These are phyloP conservation scores for Penicillium sclerotiorum DNA, from an alignment of 2,329 filamentous ascomycete genomes.

Conservation along the genomic window DNA sequence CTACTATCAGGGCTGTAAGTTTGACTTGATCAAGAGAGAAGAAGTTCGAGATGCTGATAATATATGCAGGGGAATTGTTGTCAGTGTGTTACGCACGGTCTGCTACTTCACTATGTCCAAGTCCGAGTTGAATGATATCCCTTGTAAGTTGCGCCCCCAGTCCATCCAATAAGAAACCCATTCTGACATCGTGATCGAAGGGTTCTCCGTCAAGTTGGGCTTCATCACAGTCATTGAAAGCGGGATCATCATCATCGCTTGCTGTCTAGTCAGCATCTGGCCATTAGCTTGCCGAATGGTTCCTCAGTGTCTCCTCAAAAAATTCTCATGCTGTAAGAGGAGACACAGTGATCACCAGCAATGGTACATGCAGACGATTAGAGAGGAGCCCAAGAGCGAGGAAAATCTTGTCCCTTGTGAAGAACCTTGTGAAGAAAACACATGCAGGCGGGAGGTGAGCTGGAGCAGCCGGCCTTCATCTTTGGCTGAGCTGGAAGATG, in stretches of 20 bases:
- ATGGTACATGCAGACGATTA: slow-evolving; percentile 13
- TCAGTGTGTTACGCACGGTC: slow-evolving; percentile 20
- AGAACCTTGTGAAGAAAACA: neutral
- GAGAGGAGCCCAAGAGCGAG: neutral
- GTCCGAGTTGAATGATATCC: slow-evolving; percentile 10
- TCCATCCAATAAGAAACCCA: neutral
- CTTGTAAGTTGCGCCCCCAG: too few relatives aligned
- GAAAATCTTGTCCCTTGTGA: too few relatives aligned
- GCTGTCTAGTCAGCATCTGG: slow-evolving; percentile 26
- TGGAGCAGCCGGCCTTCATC: slow-evolving; percentile 11
- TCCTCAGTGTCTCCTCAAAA: neutral
- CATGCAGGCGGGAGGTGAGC: neutral
- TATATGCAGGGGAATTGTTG: slow-evolving; percentile 19
- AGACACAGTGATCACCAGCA: slow-evolving; percentile 1
- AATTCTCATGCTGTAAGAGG: neutral
- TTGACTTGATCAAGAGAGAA: neutral
- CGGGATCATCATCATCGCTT: slow-evolving; percentile 25
- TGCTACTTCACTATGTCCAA: slow-evolving; percentile 13
- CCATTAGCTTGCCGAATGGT: slow-evolving; percentile 17
- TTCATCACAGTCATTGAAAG: slow-evolving; percentile 24
- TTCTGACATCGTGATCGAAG: too few relatives aligned
- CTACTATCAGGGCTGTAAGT: slow-evolving; percentile 27
- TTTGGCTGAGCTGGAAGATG: slow-evolving; percentile 21
- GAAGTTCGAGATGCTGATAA: neutral
- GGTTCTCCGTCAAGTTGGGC: slow-evolving; percentile 20